Percentiles rank a stretch among this genome's conserved stretches.
Evolutionary conservation across 225 moss, liverwort and hornwort species (phyloP).

Genomic region (Sphagnum tenellum): DNA sequence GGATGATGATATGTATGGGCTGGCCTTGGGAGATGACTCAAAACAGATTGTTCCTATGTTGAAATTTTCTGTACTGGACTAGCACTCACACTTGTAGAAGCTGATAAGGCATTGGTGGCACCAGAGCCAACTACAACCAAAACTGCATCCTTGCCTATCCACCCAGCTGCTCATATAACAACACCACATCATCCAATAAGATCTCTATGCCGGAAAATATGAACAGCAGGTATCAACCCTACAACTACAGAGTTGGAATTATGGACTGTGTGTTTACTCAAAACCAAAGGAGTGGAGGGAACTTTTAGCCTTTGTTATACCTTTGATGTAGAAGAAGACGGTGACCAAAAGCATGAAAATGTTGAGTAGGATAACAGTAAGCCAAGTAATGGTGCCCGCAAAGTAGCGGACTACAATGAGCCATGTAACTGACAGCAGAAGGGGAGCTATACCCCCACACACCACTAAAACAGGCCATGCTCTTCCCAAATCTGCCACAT

Average conservation of each 20-base stretch:
- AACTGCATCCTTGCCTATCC: conserved; percentile 78
- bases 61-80: not conserved
- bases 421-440: conserved; percentile 62
- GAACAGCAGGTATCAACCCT: not conserved
- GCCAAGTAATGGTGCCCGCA: conserved; percentile 56
- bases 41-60: not conserved
- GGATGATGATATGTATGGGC: too few relatives aligned
- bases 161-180: conserved; percentile 47
- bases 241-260: not conserved
- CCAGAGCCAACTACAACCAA: conserved; percentile 60
- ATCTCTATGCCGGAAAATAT: not conserved
- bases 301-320: conserved; percentile 12
- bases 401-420: conserved; percentile 62
- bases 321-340: conserved; percentile 73
- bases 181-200: not conserved
- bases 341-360: conserved; percentile 61
- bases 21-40: too few relatives aligned
- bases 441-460: conserved; percentile 74
- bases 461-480: conserved; percentile 86
- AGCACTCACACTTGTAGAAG: conserved; percentile 34
- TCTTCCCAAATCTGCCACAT: conserved; percentile 68
- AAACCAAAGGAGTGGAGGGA: not conserved
- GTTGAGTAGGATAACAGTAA: conserved; percentile 54
- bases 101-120: conserved; percentile 28
- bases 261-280: not conserved